Evolutionary conservation across 495 filamentous ascomycete genomes (phyloP).

Genomic region (Talaromyces borbonicus): DNA sequence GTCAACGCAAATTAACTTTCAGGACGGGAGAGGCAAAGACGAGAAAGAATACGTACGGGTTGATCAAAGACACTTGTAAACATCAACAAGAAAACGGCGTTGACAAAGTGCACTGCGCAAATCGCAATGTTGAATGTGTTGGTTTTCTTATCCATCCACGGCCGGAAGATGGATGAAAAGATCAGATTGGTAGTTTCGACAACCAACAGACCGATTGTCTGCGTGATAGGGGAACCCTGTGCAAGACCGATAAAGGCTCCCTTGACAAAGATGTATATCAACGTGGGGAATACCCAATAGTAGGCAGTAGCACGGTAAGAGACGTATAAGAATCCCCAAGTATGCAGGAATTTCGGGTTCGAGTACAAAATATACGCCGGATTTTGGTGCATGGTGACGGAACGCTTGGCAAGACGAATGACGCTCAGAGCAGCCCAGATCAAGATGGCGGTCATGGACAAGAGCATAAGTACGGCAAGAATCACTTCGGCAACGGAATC

Average conservation of each 20-base stretch:
- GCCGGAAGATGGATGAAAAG: slow-evolving; percentile 58
- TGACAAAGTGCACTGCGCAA: slow-evolving; percentile 68
- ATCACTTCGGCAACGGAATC: slow-evolving; percentile 73
- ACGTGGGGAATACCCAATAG: slow-evolving; percentile 71
- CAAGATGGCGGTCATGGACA: slow-evolving; percentile 61
- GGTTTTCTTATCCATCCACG: slow-evolving; percentile 95
- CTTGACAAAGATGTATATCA: slow-evolving; percentile 66
- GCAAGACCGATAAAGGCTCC: slow-evolving; percentile 69
- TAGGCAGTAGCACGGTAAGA: slow-evolving; percentile 87
- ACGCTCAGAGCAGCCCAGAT: slow-evolving; percentile 72
- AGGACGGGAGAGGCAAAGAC: not conserved
- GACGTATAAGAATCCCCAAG: slow-evolving; percentile 87
- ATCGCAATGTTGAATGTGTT: slow-evolving; percentile 87
- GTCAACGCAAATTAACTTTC: no score
- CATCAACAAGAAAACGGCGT: slow-evolving; percentile 62
- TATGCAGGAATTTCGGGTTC: slow-evolving; percentile 72
- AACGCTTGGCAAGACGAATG: slow-evolving; percentile 66
- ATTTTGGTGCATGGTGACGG: slow-evolving; percentile 73
- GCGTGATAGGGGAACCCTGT: slow-evolving; percentile 52
- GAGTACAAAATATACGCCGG: slow-evolving; percentile 86
- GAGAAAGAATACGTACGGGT: slow-evolving; percentile 40
- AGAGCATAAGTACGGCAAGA: slow-evolving; percentile 70
- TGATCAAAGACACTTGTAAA: slow-evolving; percentile 63
- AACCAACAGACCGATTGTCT: slow-evolving; percentile 65
- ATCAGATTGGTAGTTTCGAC: slow-evolving; percentile 68